Evolutionary conservation across 208 protist genomes (phyloP).

Genomic region (Acanthamoeba healyi): DNA sequence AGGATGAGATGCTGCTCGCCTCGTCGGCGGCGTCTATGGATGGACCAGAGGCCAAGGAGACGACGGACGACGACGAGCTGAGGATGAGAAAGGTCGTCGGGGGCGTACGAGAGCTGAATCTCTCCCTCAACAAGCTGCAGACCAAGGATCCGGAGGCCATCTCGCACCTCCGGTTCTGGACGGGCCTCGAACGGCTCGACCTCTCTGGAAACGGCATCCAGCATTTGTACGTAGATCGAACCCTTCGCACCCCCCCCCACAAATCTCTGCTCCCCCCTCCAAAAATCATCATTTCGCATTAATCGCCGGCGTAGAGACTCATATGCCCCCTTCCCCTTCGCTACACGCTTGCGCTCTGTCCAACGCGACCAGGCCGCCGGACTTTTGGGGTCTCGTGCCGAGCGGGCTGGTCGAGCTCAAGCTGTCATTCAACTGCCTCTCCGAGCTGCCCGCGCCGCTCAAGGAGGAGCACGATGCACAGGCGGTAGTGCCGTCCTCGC

Average conservation of each 20-base stretch:
- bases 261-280: too few relatives aligned
- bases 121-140: constrained; percentile 41
- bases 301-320: too few relatives aligned
- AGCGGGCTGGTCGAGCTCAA: background rate
- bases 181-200: background rate
- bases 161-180: background rate
- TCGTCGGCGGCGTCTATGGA: background rate
- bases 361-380: background rate
- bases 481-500: background rate
- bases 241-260: too few relatives aligned
- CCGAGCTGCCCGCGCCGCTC: background rate
- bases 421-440: constrained; percentile 39
- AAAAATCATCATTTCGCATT: too few relatives aligned
- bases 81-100: background rate
- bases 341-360: background rate
- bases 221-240: background rate
- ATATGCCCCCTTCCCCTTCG: too few relatives aligned
- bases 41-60: background rate
- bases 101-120: background rate
- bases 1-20: background rate
- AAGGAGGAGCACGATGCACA: background rate
- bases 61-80: too few relatives aligned
- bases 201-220: constrained; percentile 4
- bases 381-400: background rate
- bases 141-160: background rate